Evolutionary conservation across 106 monocot genomes (phyloP), one percentile per base, ranked within the genome.

Genomic region (Dendrobium nobile): DNA sequence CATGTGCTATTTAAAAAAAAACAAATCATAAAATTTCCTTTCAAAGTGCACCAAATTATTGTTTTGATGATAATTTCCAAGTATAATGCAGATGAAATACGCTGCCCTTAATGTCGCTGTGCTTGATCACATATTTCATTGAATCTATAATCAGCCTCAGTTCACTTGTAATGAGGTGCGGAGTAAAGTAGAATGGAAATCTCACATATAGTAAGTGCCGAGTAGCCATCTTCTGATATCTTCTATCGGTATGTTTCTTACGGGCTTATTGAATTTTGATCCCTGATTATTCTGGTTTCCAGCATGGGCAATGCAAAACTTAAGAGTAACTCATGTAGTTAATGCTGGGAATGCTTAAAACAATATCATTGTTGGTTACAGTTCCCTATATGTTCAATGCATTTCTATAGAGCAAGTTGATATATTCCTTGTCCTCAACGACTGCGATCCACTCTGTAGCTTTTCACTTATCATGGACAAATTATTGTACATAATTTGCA

Each of bases 21-120:
- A 27, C 27, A 27, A 31, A 31, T 31, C 31, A 1, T 31, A 31
- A 31, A 1, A 1, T 31, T 31, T 31, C 1, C 5, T 27, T 3
- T 70, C 33, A 3, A 70, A 31, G 70, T 70, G 20, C 1, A 67
- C 10, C 33, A 61, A 61, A 20, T 33, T 70, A 31, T 2, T 33
- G 70, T 33, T 10, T 70, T 33, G 11, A 70, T 4, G 70, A 31
- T 5, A 43, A 20, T 74, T 43, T n/a, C 43, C 9, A 27, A 58
- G 7, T 75, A 51, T 67, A 44, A 10, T 91, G 83, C 79, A 97
- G 94, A 91, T 95, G 67, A 93, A 95, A 82, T 99, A 99, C 82
- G 98, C 98, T 47, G 98, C 98, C 47, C 91, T 99, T 70, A 93
- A 99, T 88, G 95, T 95, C 54, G 88, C 77, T 48, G 91, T 99